Conservation (phyloP, 2,329 filamentous ascomycete species). For the Ampelomyces quisqualis region DNA sequence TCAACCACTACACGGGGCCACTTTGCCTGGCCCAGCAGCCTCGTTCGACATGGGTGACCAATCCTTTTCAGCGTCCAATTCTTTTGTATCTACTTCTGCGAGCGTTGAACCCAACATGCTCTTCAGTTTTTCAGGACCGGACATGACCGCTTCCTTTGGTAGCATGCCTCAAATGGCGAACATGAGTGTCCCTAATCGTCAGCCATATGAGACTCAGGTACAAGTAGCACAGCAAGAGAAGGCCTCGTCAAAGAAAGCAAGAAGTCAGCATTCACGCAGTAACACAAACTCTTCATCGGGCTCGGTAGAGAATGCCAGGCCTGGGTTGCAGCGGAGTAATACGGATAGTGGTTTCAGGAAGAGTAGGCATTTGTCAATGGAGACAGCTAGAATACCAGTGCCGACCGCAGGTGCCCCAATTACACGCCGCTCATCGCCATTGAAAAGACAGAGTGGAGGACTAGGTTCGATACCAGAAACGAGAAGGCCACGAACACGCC, state of each 20-base stretch:
- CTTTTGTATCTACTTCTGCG: slow-evolving; percentile 41
- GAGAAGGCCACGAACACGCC: slow-evolving; percentile 45
- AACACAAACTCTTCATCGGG: slow-evolving; percentile 44
- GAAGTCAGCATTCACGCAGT: slow-evolving; percentile 43
- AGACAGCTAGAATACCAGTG: slow-evolving; percentile 30
- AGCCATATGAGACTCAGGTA: slow-evolving; percentile 44
- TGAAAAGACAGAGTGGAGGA: slow-evolving; percentile 48
- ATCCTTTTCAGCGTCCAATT: slow-evolving; percentile 27
- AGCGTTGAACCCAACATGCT: slow-evolving; percentile 53
- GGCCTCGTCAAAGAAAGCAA: slow-evolving; percentile 34
- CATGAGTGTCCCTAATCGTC: slow-evolving; percentile 23
- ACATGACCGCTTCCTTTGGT: slow-evolving; percentile 32
- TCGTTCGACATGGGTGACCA: slow-evolving; percentile 27
- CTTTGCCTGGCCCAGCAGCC: slow-evolving; percentile 22
- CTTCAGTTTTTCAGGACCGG: slow-evolving; percentile 44
- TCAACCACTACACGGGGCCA: slow-evolving; percentile 31
- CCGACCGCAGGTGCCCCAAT: slow-evolving; percentile 32
- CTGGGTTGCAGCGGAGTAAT: slow-evolving; percentile 49
- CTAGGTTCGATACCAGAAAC: slow-evolving; percentile 49
- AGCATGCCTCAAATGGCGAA: slow-evolving; percentile 24
- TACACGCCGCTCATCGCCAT: slow-evolving; percentile 49
- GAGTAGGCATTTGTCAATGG: slow-evolving; percentile 30
- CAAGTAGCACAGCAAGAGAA: slow-evolving; percentile 40
- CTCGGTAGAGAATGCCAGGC: slow-evolving; percentile 34
- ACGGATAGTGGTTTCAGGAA: slow-evolving; percentile 47